Evolutionary conservation across 2,329 filamentous ascomycete genomes (phyloP), one percentile per base, ranked within the genome.

Genomic region (Bipolaris bicolor): DNA sequence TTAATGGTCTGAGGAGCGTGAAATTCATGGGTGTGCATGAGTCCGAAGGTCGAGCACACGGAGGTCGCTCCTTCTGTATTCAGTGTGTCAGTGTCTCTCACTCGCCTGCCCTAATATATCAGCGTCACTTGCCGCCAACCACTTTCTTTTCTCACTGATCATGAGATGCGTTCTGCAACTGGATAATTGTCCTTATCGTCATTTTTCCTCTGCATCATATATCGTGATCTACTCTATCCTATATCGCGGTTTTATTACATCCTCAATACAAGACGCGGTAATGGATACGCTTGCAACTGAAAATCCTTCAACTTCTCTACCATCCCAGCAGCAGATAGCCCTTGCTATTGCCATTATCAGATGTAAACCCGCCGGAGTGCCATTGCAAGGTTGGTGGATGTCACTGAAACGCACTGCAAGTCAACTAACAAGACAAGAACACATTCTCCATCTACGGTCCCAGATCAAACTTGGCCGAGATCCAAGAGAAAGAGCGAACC

Each of bases 271-370:
- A 36, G 5, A 34, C 15, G 9, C 5, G 3, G 13, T 20, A n/a
- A 67, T 66, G 64, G 40, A 49, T 29, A 41, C 55, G 40, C 51
- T 37, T 15, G 15, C 34, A 1, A 22, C 41, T 22, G 34, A 47
- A n/a, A 20, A 33, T 15, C 24, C 54, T n/a, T 13, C 41, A 16
- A 22, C 29, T 3, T 43, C 58, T 22, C 31, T 60, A 6, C 72
- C 70, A 24, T 66, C 70, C 5, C 45, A 40, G 13, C 57, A 71
- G 10, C 71, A 76, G 40, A 51, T 73, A 16, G 73, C 75, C 3
- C 62, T 76, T 15, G 76, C 75, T 6, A 60, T 78, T 40, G 70
- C 72, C 3, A 61, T 78, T n/a, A 58, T 79, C n/a, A 68, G 66
- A 20, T 69, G 71, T 2, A 81, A 78, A 55, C 78, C 79, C 5